Percentiles rank a stretch among this genome's conserved stretches.
phyloP scores from a whole-genome alignment of 371 early-diverging fungal genomes.

The Rhizopus sp. region DNA sequence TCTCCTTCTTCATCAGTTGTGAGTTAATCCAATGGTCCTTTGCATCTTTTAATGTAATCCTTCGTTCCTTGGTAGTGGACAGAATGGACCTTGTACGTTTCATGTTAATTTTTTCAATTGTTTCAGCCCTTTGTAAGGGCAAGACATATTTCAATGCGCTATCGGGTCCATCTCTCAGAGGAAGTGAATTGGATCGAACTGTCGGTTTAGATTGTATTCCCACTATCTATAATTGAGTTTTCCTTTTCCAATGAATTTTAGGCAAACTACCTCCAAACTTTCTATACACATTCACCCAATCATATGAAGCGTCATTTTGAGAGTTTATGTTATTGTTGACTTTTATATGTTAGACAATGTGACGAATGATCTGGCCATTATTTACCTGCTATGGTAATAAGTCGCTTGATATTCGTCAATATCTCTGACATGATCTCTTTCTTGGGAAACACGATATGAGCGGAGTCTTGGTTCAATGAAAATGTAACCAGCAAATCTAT shows the following conservation, averaged over 20 bases:
- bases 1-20: constrained; percentile 55
- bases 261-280: constrained; percentile 21
- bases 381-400: constrained; percentile 23
- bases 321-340: constrained; percentile 4
- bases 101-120: constrained; percentile 33
- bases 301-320: constrained; percentile 13
- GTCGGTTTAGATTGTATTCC: constrained; percentile 6
- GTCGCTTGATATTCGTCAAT: constrained; percentile 20
- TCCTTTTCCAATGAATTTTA: background rate
- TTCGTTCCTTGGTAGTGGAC: constrained; percentile 9
- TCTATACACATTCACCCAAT: constrained; percentile 31
- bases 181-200: constrained; percentile 25
- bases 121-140: constrained; percentile 38
- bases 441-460: constrained; percentile 29
- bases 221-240: background rate
- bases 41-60: constrained; percentile 28
- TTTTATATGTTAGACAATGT: background rate
- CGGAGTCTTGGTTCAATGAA: constrained; percentile 16
- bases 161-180: constrained; percentile 5
- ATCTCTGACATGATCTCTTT: constrained; percentile 29
- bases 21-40: constrained; percentile 65
- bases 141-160: constrained; percentile 38
- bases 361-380: background rate
- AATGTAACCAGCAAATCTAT: constrained; percentile 33
- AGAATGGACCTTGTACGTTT: constrained; percentile 31